These are phyloP conservation scores for Dysphania ambrosioides DNA, from an alignment of 148 eudicot genomes.

Conservation along the genomic window DNA sequence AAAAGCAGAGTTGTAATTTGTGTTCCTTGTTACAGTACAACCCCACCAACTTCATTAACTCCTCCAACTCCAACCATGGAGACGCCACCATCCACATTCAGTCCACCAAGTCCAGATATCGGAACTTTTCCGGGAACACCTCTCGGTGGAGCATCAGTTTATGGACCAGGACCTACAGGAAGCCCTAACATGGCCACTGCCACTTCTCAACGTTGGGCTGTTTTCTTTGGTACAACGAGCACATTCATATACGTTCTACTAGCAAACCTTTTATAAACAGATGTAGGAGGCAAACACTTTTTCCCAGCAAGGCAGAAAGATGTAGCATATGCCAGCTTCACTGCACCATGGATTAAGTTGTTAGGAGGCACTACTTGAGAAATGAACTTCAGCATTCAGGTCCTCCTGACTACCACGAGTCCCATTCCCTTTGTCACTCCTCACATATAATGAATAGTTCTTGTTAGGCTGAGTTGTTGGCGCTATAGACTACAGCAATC, in stretches of 20 bases:
- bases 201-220: slow-evolving; percentile 26
- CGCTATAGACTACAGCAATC: slow-evolving; percentile 21
- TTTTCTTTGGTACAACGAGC: slow-evolving; percentile 41
- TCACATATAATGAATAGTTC: slow-evolving; percentile 24
- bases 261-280: slow-evolving; percentile 38
- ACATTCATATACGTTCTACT: slow-evolving; percentile 37
- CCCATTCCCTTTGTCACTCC: slow-evolving; percentile 30
- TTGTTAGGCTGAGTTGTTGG: slow-evolving; percentile 29
- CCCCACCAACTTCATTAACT: slow-evolving; percentile 40
- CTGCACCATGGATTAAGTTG: slow-evolving; percentile 26
- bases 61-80: slow-evolving; percentile 43
- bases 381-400: slow-evolving; percentile 23
- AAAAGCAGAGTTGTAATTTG: slow-evolving; percentile 12
- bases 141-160: slow-evolving; percentile 37
- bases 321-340: slow-evolving; percentile 30
- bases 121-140: slow-evolving; percentile 30
- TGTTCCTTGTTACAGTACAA: slow-evolving; percentile 27
- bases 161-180: slow-evolving; percentile 62
- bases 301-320: slow-evolving; percentile 30
- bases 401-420: slow-evolving; percentile 25
- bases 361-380: slow-evolving; percentile 26
- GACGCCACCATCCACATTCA: slow-evolving; percentile 42
- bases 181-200: slow-evolving; percentile 59
- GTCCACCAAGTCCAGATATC: slow-evolving; percentile 34
- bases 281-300: slow-evolving; percentile 22